A percentile compares a stretch with the other conserved stretches of the same genome.
Conservation (phyloP, 495 filamentous ascomycete species). For the Chaetomium cochliodes region DNA sequence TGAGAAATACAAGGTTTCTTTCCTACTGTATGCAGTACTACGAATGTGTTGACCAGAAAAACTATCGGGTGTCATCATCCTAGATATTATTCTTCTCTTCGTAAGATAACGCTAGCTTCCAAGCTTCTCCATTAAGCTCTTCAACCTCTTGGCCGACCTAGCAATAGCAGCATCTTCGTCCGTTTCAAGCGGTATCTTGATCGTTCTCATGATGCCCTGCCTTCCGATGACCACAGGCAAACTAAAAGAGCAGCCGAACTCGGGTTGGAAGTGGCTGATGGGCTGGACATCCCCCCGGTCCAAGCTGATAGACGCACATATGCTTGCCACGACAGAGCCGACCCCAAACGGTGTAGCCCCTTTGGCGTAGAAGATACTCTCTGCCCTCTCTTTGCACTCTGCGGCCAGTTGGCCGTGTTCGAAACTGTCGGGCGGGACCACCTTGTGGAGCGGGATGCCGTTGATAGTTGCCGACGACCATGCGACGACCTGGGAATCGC, state of each 20-base stretch:
- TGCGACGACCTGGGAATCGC: conserved; percentile 39
- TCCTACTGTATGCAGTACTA: too few species aligned
- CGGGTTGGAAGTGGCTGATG: conserved; percentile 39
- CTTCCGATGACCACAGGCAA: conserved; percentile 40
- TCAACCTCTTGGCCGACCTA: conserved; percentile 33
- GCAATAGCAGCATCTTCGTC: conserved; percentile 32
- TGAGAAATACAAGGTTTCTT: too few species aligned
- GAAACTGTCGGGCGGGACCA: conserved; percentile 22
- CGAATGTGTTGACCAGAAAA: too few species aligned
- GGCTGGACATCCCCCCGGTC: conserved; percentile 36
- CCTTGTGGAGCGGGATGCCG: conserved; percentile 35
- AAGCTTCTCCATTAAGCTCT: conserved; percentile 27
- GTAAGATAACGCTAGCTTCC: too few species aligned
- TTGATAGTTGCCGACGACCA: conserved; percentile 42
- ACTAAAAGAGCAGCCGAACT: conserved; percentile 40
- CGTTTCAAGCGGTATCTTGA: conserved; percentile 32
- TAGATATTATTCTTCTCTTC: too few species aligned
- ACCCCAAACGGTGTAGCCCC: conserved; percentile 46
- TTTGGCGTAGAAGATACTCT: conserved; percentile 40
- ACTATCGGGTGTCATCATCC: too few species aligned
- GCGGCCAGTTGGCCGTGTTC: conserved; percentile 30
- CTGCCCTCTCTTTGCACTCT: conserved; percentile 35
- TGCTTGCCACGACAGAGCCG: conserved; percentile 36
- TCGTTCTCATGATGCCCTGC: conserved; percentile 32
- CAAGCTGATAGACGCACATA: conserved; percentile 42